A percentile compares a stretch with the other conserved stretches of the same genome.
phyloP scores from a whole-genome alignment of 108 stramenopile species.

The Bacterosira constricta region DNA sequence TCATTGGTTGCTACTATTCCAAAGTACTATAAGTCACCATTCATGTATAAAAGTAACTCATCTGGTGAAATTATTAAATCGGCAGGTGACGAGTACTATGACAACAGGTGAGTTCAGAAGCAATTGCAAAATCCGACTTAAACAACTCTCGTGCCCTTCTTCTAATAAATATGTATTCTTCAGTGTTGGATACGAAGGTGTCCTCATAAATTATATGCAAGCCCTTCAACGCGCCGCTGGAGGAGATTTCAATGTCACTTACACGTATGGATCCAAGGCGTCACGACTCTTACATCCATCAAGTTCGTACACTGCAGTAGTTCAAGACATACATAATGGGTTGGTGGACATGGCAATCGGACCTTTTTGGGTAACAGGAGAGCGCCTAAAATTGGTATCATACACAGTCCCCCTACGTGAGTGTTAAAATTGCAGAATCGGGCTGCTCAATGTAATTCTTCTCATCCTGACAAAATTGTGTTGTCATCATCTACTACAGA shows the following conservation, averaged over 20 bases:
- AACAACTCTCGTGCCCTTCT: too few species aligned
- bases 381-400: slow-evolving; percentile 8
- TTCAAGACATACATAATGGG: slow-evolving; percentile 26
- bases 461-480: neutral
- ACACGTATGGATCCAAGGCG: slow-evolving; percentile 14
- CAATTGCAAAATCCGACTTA: too few species aligned
- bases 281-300: neutral
- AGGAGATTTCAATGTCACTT: slow-evolving; percentile 24
- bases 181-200: slow-evolving; percentile 8
- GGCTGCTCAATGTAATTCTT: neutral
- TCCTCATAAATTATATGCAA: slow-evolving; percentile 10
- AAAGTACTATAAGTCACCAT: too few species aligned
- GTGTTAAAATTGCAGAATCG: too few species aligned
- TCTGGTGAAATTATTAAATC: too few species aligned
- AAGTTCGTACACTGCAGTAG: neutral
- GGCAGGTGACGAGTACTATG: too few species aligned
- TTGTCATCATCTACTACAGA: neutral
- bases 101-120: too few species aligned
- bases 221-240: neutral
- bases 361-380: slow-evolving; percentile 27
- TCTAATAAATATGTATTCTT: too few species aligned
- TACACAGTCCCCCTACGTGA: slow-evolving; percentile 11
- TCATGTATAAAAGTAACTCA: too few species aligned
- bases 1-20: too few species aligned
- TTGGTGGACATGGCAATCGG: slow-evolving; percentile 26